Evolutionary conservation across 2,329 filamentous ascomycete species (phyloP), one percentile per base, ranked within the genome.

Genomic region (Tolypocladium sp.): DNA sequence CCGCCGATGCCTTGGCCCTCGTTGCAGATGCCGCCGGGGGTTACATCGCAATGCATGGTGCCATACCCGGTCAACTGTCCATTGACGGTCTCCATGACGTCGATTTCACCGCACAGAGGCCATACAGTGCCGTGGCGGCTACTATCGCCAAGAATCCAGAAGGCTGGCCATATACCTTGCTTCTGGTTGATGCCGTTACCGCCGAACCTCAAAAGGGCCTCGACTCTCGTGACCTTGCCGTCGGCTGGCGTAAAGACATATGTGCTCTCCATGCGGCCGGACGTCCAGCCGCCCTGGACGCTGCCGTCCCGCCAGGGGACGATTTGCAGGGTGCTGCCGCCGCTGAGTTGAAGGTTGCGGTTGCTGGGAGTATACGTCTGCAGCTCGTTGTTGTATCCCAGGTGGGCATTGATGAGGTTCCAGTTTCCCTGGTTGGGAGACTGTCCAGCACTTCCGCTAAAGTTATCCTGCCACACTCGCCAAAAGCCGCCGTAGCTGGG

Each of bases 101-200:
- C 82, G 56, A 85, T 72, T 74, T 85, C 82, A 61, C 82, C 82
- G 60, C 79, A 80, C 10, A 61, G 57, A 0, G 82, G 82, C 82
- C 82, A 85, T 17, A 64, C 41, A 1, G 73, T 76, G 10, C 79
- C 80, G 52, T 76, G 71, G 33, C 79, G 77, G 58, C 79, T 71
- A 13, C 75, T 68, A 56, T 82, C 74, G 46, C 82, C 81, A 20
- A 84, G 73, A 61, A 83, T 72, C 82, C 81, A 85, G 65, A 84
- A 84, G 0, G 82, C 82, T 0, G 82, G 81, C 82, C 82, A 85
- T 56, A 84, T 73, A 5, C 82, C 82, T 63, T 82, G 74, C 69
- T 82, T 80, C 51, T 68, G 67, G 2, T 73, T 72, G 49, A 66
- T 65, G 1, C 68, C 49, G 67, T 77, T 77, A 60, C 65, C 65